phyloP scores from a whole-genome alignment of 1,284 basidiomycete genomes.

The Puccinia coronata region DNA sequence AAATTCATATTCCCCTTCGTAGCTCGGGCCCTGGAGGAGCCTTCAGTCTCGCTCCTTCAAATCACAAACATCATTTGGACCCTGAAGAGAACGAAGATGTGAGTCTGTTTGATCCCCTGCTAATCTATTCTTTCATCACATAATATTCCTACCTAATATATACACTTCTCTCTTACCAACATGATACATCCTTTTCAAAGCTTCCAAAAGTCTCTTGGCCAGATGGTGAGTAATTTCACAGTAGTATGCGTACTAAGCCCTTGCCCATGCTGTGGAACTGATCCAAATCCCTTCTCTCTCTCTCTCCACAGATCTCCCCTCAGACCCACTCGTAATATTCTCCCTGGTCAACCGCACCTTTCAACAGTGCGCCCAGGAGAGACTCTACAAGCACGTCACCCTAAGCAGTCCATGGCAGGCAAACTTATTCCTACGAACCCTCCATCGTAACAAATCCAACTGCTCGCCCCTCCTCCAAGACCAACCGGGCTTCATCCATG shows the following conservation, averaged over 20 bases:
- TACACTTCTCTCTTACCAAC: background rate
- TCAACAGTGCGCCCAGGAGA: conserved; percentile 35
- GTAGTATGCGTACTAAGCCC: background rate
- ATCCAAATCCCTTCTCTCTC: background rate
- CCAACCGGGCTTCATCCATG: background rate
- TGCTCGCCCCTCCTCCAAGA: conserved; percentile 18
- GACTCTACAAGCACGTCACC: conserved; percentile 21
- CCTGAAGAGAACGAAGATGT: conserved; percentile 4
- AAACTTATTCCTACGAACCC: conserved; percentile 24
- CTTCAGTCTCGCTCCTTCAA: background rate
- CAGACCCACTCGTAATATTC: conserved; percentile 3
- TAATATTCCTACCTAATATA: background rate
- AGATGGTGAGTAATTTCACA: conserved; percentile 15
- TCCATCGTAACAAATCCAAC: conserved; percentile 9
- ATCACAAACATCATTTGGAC: background rate
- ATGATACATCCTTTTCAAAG: background rate
- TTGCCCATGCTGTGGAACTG: background rate
- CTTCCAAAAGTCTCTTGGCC: conserved; percentile 8
- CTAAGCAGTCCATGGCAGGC: conserved; percentile 30
- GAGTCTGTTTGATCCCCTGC: background rate
- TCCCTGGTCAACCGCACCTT: conserved; percentile 31
- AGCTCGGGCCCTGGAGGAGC: background rate
- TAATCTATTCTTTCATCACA: background rate
- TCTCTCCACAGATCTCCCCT: conserved; percentile 26
- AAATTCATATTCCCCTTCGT: background rate